phyloP scores from a whole-genome alignment of 1,139 yeast species.

The Geotrichum fermentans region DNA sequence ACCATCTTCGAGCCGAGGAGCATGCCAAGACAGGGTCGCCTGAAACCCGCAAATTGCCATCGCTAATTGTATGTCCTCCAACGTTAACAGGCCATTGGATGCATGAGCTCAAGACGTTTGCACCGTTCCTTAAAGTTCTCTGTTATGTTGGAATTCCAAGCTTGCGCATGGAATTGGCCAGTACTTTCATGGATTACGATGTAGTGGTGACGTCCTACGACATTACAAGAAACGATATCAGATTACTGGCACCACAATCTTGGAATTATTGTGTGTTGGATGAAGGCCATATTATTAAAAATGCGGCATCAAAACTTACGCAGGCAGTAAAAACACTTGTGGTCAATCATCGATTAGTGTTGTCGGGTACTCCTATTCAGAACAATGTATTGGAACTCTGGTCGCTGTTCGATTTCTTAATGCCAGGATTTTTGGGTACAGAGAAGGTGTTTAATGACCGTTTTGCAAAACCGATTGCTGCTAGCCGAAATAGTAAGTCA shows the following conservation, averaged over 20 bases:
- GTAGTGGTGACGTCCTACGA: conserved; percentile 93
- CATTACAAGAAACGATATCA: conserved; percentile 88
- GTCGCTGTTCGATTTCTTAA: conserved; percentile 94
- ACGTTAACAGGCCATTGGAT: conserved; percentile 99
- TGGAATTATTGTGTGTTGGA: conserved; percentile 94
- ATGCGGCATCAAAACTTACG: conserved; percentile 81
- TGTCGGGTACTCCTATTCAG: conserved; percentile 97
- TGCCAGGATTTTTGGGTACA: conserved; percentile 98
- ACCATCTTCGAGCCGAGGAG: conserved; percentile 73
- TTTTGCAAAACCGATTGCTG: conserved; percentile 95
- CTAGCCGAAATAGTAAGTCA: conserved; percentile 83
- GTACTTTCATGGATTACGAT: conserved; percentile 56
- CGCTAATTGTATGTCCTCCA: conserved; percentile 91
- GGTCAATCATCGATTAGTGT: conserved; percentile 84
- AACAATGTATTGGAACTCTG: conserved; percentile 93
- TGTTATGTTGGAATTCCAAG: conserved; percentile 93
- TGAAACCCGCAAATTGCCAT: conserved; percentile 75
- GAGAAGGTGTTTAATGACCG: conserved; percentile 92
- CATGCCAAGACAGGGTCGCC: conserved; percentile 52
- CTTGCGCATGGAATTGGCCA: conserved; percentile 55
- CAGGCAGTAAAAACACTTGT: conserved; percentile 75
- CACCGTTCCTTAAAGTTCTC: conserved; percentile 76
- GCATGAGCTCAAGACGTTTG: conserved; percentile 84
- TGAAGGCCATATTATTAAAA: conserved; percentile 96
- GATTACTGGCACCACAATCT: conserved; percentile 53